A percentile compares a stretch with the other conserved stretches of the same genome.
phyloP scores from a whole-genome alignment of 2,329 filamentous ascomycete species.

The Phialemonium atrogriseum region DNA sequence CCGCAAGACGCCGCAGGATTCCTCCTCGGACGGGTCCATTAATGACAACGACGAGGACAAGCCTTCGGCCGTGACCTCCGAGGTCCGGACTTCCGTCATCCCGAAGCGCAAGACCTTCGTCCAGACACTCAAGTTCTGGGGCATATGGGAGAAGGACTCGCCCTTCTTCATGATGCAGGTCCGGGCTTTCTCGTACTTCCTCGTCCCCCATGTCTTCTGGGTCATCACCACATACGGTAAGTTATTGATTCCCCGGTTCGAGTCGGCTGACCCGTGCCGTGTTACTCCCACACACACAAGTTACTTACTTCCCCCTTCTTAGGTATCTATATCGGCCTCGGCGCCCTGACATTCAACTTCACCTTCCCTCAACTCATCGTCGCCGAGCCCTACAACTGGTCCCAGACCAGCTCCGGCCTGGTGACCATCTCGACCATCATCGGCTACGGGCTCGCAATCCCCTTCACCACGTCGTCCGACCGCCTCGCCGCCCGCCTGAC shows the following conservation, averaged over 20 bases:
- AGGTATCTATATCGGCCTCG: constrained; percentile 38
- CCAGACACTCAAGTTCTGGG: constrained; percentile 33
- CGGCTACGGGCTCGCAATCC: constrained; percentile 29
- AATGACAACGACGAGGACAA: constrained; percentile 7
- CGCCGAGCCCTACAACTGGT: constrained; percentile 36
- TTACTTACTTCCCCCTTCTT: constrained; percentile 2
- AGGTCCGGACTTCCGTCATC: constrained; percentile 7
- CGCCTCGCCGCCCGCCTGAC: constrained; percentile 33
- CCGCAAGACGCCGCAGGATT: constrained; percentile 7
- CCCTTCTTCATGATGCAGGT: constrained; percentile 36
- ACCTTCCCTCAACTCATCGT: constrained; percentile 39
- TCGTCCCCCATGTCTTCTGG: constrained; percentile 40
- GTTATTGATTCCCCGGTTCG: too few species aligned
- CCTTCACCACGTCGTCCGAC: constrained; percentile 34
- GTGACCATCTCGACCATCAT: constrained; percentile 31
- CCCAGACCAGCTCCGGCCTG: constrained; percentile 33
- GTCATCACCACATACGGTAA: constrained; percentile 36
- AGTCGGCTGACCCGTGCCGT: too few species aligned
- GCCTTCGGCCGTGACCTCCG: constrained; percentile 1
- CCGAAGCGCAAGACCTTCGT: constrained; percentile 31
- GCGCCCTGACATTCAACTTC: constrained; percentile 40
- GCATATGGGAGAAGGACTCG: constrained; percentile 29
- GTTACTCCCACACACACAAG: too few species aligned
- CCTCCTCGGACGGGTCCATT: background rate
- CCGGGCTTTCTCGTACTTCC: constrained; percentile 37